Base-by-base conservation (phyloP, 2,329 filamentous ascomycete genomes). In the Sclerotinia sclerotiorum region DNA sequence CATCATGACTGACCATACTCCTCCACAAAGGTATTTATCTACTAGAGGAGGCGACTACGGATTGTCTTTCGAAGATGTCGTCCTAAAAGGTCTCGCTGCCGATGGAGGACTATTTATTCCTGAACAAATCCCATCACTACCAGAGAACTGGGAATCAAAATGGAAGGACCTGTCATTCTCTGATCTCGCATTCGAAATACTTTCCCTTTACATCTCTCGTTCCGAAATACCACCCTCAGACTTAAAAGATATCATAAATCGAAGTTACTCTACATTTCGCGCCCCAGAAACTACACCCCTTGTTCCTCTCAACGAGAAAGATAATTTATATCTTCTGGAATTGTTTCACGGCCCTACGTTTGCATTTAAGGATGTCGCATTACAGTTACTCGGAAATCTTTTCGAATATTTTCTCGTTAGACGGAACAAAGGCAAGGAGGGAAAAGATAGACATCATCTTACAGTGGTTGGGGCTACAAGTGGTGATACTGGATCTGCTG, bases 321-420 rank as follows among this genome's bases (percentile, higher is more conserved):
- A 87, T 73, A 90, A 94, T 78, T 83, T 97, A 54, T 88, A 97
- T 78, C 83, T 97, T 68, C 87, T 99, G 46, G 95, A 99, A 80
- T 86, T 99, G 55, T 99, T 98, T 84, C 94, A 98, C 79, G 95
- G 95, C 1, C 95, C 94, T 6, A 98, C 90, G 0, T 97, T 93
- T 78, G 91, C 94, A 2, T 98, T 98, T 84, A 97, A 98, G 81
- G 94, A 98, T 80, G 91, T 94, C 64, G 94, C 94, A 21, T 83
- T 98, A 71, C 94, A 98, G 75, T 95, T 97, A 77, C 82, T 99
- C 2, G 95, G 95, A n/a, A 98, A 99, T 76, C 83, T 99, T 2
- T 98, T 96, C 73, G 92, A 96, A 79, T 95, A 94, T 79, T 94
- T 95, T 79, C 83, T 95, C 17, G 85, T 89, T 6, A 83, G 91